Percentiles rank a stretch among this genome's conserved stretches.
phyloP scores from a whole-genome alignment of 441 rosid genomes.

The Bruguiera hainesii region DNA sequence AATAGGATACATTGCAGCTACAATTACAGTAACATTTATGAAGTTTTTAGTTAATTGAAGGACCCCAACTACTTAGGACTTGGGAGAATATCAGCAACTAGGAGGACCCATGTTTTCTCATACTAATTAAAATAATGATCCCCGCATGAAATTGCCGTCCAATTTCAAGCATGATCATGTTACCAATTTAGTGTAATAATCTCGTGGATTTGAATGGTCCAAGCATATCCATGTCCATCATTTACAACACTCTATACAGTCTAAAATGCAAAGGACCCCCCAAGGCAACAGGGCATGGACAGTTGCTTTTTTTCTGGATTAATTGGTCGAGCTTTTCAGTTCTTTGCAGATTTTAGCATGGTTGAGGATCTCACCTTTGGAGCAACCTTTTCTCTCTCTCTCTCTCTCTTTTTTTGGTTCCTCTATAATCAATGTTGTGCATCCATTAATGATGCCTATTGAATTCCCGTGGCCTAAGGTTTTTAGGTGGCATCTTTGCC shows the following conservation, averaged over 20 bases:
- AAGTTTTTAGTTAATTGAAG: neutral
- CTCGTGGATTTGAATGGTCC: no score
- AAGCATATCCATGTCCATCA: no score
- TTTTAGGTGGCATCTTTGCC: slow-evolving; percentile 3
- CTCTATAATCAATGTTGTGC: slow-evolving; percentile 16
- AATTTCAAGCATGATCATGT: no score
- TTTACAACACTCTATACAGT: no score
- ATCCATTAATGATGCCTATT: slow-evolving; percentile 22
- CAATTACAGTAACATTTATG: neutral
- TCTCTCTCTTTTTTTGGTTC: neutral
- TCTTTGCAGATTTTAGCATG: slow-evolving; percentile 1
- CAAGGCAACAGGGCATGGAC: neutral
- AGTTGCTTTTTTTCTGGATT: neutral
- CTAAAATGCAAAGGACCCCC: no score
- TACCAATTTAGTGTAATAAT: no score
- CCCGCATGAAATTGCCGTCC: no score
- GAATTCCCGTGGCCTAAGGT: neutral
- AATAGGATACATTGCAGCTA: slow-evolving; percentile 10
- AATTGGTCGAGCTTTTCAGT: neutral
- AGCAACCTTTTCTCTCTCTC: neutral
- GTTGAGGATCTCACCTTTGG: slow-evolving; percentile 17
- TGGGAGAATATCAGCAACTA: no score
- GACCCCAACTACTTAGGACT: neutral
- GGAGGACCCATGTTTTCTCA: no score
- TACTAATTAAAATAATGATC: no score